Evolutionary conservation across 306 rosid species (phyloP).

Genomic region (Adenanthera pavonina): DNA sequence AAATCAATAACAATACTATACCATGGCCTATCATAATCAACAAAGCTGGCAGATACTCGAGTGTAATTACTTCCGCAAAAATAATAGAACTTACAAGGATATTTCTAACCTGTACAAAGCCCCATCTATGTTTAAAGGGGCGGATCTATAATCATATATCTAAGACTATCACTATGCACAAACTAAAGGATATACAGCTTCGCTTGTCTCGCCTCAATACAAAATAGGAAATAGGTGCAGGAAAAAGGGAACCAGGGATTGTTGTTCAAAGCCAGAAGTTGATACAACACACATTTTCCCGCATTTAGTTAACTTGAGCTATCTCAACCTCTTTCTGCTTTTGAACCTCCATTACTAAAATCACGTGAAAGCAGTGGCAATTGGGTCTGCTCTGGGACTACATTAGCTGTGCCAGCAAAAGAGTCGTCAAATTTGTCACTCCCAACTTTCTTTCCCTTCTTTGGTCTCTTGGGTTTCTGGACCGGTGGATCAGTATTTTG

Average conservation of each 20-base stretch:
- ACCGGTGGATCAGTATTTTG: slow-evolving; percentile 49
- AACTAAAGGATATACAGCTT: slow-evolving; percentile 29
- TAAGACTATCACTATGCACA: slow-evolving; percentile 28
- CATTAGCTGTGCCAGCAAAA: slow-evolving; percentile 40
- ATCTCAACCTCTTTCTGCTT: neutral
- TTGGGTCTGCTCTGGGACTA: slow-evolving; percentile 52
- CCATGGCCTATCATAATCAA: neutral
- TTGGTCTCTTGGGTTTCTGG: slow-evolving; percentile 71
- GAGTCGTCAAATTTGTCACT: slow-evolving; percentile 68
- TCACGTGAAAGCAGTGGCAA: slow-evolving; percentile 38
- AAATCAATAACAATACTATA: no score
- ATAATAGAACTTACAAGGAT: neutral
- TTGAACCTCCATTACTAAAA: slow-evolving; percentile 31
- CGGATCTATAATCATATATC: slow-evolving; percentile 14
- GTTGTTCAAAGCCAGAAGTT: slow-evolving; percentile 7
- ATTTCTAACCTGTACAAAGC: slow-evolving; percentile 23
- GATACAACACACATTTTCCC: slow-evolving; percentile 10
- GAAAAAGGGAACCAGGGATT: slow-evolving; percentile 32
- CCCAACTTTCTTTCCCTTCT: slow-evolving; percentile 72
- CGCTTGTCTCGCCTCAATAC: slow-evolving; percentile 31
- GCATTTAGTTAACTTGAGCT: neutral
- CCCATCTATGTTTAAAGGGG: slow-evolving; percentile 2
- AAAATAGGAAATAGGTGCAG: slow-evolving; percentile 13
- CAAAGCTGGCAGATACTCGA: slow-evolving; percentile 5
- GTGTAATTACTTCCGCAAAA: slow-evolving; percentile 20